Evolutionary conservation across 2,329 filamentous ascomycete species (phyloP).

Genomic region (Cryoendolithus antarcticus): DNA sequence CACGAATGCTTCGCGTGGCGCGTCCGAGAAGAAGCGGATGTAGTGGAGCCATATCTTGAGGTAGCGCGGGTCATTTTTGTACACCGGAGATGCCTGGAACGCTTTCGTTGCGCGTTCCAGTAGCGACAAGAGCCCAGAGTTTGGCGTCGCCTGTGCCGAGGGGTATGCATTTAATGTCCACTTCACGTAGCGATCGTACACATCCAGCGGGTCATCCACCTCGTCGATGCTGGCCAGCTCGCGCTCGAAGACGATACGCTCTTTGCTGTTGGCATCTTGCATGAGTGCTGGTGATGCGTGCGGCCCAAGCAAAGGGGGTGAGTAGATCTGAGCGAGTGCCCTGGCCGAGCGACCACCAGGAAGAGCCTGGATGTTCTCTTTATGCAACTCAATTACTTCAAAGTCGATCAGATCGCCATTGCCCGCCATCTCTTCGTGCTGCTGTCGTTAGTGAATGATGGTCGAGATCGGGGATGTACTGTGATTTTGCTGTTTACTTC

Average conservation of each 20-base stretch:
- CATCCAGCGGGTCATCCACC: slow-evolving; percentile 85
- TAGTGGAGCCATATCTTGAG: slow-evolving; percentile 90
- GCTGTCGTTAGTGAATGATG: no score
- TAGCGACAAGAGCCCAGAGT: slow-evolving; percentile 78
- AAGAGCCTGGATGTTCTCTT: slow-evolving; percentile 94
- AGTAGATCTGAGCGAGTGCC: slow-evolving; percentile 73
- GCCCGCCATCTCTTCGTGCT: slow-evolving; percentile 18
- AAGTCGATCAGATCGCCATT: slow-evolving; percentile 49
- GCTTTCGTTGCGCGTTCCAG: slow-evolving; percentile 87
- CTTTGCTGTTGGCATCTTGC: slow-evolving; percentile 63
- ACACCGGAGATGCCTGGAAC: slow-evolving; percentile 73
- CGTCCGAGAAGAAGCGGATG: slow-evolving; percentile 81
- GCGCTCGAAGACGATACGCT: slow-evolving; percentile 72
- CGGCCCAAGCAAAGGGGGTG: slow-evolving; percentile 33
- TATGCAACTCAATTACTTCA: slow-evolving; percentile 88
- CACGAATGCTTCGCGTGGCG: slow-evolving; percentile 84
- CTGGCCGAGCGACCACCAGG: slow-evolving; percentile 80
- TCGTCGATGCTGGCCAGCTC: slow-evolving; percentile 70
- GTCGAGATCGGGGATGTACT: no score
- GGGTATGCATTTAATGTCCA: slow-evolving; percentile 96
- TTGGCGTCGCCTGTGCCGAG: slow-evolving; percentile 77
- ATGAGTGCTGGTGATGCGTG: slow-evolving; percentile 49
- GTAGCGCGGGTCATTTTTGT: slow-evolving; percentile 92
- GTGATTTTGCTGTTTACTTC: no score
- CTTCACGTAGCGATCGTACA: slow-evolving; percentile 92